Evolutionary conservation across 192 early-diverging fungal genomes (phyloP), one percentile per base, ranked within the genome.

Genomic region (Coemansia aciculifera): DNA sequence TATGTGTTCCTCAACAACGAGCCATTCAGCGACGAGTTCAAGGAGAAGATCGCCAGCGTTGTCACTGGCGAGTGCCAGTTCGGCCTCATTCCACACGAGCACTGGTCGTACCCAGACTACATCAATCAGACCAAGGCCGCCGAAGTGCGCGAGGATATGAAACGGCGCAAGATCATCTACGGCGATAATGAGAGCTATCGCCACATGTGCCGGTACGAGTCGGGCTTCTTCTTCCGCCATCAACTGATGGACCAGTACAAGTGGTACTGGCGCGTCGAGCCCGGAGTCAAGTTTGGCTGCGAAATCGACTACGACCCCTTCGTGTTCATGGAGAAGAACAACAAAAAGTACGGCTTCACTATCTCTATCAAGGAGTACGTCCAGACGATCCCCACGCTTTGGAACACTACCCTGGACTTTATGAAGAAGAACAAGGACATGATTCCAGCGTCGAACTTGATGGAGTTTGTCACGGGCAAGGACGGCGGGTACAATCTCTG

Each of bases 1-100:
- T 93, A 92, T 73, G 87, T 93, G 9, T 92, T 93, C 71, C 67
- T 93, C 34, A 93, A 92, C 83, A 86, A 93, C 61, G 83, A 79
- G 49, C 89, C 87, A 5, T 93, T 93, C 63, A 79, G 87, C 21
- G 85, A 87, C 9, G 78, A 89, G 69, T 93, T 93, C 71, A 88
- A 83, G 67, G 31, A 57, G 29, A 85, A 81, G 15, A 72, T 88
- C 2, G 56, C 54, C 5, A 72, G 66, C 29, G 43, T 80, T 27
- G 75, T 79, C 36, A 62, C 56, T 11, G 75, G 69, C 2, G n/a
- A 59, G 7, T 71, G 77, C 8, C 44, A 69, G 52, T 85, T 78
- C 62, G 83, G 75, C 38, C 51, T 34, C 21, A 63, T 85, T 27
- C 71, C 74, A 21, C 66, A 69, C 7, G 70, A 68, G 34, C 49